Evolutionary conservation across 805 yeast species (phyloP), one percentile per base, ranked within the genome.

Genomic region (Saccharomycopsis fermentans): DNA sequence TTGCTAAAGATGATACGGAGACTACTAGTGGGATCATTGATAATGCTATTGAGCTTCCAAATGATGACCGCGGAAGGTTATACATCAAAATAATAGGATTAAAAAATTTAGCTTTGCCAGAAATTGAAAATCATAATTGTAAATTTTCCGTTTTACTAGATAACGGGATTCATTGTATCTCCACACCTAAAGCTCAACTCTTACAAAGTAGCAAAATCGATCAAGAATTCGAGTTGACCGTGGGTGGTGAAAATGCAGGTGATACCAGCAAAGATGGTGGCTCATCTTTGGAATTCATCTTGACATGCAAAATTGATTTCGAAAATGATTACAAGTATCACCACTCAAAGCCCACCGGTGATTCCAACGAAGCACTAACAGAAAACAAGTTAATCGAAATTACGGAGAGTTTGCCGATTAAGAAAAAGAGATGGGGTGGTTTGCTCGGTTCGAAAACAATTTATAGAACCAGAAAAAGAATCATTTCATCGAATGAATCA

Each of bases 161-260:
- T 68, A 90, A 90, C 68, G 96, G 96, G 5, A 81, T 82, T 43
- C 95, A 90, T 67, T 80, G 88, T 59, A 79, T 88, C 53, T 79
- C 83, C 37, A 89, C 96, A 0, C 79, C 83, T 8, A 75, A 78
- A 69, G 64, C 69, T 52, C 62, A 65, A 0, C 57, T 78, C 14
- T 64, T 65, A 2, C 66, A 67, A 29, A 63, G 63, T 24, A 68
- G 74, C 8, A 60, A 71, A 11, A 71, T 88, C 56, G 78, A 78
- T 54, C 89, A 87, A 66, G 97, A 91, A 66, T 89, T 89, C 68
- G 97, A 90, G 69, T 73, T 86, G 63, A 75, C 84, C 3, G 86
- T 86, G 24, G 82, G 79, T 17, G 81, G 78, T 19, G 72, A 77
- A 16, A n/a, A 16, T 37, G 43, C 21, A 2, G n/a, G 6, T 11